Evolutionary conservation across 2,329 filamentous ascomycete genomes (phyloP).

Genomic region (Xylariaceae sp.): DNA sequence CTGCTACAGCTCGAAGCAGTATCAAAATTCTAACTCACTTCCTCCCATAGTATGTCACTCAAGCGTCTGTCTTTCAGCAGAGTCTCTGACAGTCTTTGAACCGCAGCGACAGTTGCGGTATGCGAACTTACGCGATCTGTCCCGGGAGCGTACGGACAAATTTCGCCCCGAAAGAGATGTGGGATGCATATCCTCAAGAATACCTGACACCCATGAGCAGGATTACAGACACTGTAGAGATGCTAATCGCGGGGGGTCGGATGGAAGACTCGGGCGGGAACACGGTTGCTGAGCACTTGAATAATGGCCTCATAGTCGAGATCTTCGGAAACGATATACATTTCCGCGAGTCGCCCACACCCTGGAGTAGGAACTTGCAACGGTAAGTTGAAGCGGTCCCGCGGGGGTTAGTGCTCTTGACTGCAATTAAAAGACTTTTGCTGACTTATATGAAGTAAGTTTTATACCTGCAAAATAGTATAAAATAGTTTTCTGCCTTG

Average conservation of each 20-base stretch:
- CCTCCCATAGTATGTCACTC: too few relatives aligned
- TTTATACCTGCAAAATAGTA: too few relatives aligned
- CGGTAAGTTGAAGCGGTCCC: too few relatives aligned
- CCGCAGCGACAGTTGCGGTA: conserved; percentile 11
- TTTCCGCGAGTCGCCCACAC: conserved; percentile 24
- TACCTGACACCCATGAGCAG: conserved; percentile 29
- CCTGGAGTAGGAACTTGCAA: conserved; percentile 9
- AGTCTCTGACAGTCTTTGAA: too few relatives aligned
- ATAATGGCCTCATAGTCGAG: conserved; percentile 27
- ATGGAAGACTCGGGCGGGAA: conserved; percentile 25
- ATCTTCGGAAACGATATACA: conserved; percentile 31
- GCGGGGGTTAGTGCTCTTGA: too few relatives aligned
- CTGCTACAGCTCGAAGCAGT: too few relatives aligned
- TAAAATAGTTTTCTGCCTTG: too few relatives aligned
- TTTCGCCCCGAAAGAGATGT: conserved; percentile 25
- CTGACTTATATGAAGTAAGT: too few relatives aligned
- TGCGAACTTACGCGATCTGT: conserved; percentile 32
- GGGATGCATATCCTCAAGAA: conserved; percentile 29
- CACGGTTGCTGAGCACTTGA: conserved; percentile 17
- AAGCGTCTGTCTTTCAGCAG: too few relatives aligned
- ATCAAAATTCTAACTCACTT: too few relatives aligned
- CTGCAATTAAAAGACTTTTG: too few relatives aligned
- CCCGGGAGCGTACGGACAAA: conserved; percentile 32
- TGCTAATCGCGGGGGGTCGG: conserved; percentile 22
- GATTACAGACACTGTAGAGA: conserved; percentile 26